Evolutionary conservation across 495 filamentous ascomycete species (phyloP).

Genomic region (Cryomyces antarcticus): DNA sequence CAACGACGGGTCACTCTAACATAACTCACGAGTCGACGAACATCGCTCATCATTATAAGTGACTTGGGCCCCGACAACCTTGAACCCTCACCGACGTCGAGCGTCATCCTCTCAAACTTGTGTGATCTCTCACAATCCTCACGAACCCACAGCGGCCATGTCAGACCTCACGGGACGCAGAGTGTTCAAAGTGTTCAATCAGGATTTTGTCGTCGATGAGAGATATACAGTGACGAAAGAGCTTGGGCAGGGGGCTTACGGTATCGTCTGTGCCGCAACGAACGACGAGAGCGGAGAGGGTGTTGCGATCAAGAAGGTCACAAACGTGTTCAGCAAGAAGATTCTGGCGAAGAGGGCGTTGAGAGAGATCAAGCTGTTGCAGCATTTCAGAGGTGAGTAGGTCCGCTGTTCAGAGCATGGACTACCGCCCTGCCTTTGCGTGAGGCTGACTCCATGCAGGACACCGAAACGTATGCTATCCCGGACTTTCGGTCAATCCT

Average conservation of each 20-base stretch:
- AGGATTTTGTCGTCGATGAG: slow-evolving; percentile 97
- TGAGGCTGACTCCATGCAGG: slow-evolving; percentile 12
- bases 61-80: too few species aligned
- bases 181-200: slow-evolving; percentile 99
- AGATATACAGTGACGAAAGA: slow-evolving; percentile 98
- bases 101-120: too few species aligned
- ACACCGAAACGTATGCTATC: slow-evolving; percentile 43
- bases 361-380: slow-evolving; percentile 94
- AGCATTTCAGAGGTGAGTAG: slow-evolving; percentile 72
- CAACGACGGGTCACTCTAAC: too few species aligned
- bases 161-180: slow-evolving; percentile 69
- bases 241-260: slow-evolving; percentile 91
- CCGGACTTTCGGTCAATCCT: slow-evolving; percentile 1
- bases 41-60: too few species aligned
- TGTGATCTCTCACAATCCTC: too few species aligned
- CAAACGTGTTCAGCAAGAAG: slow-evolving; percentile 99
- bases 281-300: slow-evolving; percentile 83
- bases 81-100: too few species aligned
- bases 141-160: too few species aligned
- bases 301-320: slow-evolving; percentile 98
- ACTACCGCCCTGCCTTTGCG: background rate
- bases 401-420: background rate
- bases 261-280: slow-evolving; percentile 93
- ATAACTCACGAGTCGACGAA: too few species aligned
- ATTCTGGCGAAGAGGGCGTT: slow-evolving; percentile 93